A percentile compares a stretch with the other conserved stretches of the same genome.
Conservation (phyloP, 2,329 filamentous ascomycete genomes). For the Pseudocercospora macadamiae region DNA sequence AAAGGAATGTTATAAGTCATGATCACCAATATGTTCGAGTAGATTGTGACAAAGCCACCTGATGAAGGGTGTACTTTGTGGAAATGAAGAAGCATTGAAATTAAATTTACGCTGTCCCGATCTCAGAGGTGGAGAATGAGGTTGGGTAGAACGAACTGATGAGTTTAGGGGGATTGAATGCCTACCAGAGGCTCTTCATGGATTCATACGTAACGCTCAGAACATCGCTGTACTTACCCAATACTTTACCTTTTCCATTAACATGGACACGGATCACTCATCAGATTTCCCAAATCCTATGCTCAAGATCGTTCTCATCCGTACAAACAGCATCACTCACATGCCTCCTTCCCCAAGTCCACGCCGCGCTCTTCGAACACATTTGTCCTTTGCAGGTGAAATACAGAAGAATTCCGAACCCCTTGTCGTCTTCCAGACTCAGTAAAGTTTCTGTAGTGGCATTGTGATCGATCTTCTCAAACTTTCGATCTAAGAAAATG, state of each 20-base stretch:
- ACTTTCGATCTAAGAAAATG: slow-evolving; percentile 12
- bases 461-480: background rate
- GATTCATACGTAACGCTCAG: background rate
- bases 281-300: background rate
- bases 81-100: background rate
- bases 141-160: background rate
- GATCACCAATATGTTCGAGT: slow-evolving; percentile 3
- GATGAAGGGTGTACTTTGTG: background rate
- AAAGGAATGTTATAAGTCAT: background rate
- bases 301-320: background rate
- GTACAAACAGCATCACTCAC: background rate
- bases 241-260: background rate
- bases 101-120: background rate
- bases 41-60: slow-evolving; percentile 5
- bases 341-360: background rate
- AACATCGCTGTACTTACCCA: background rate
- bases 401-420: slow-evolving; percentile 20
- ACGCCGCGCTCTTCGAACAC: background rate
- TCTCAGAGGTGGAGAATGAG: background rate
- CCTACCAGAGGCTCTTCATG: slow-evolving; percentile 5
- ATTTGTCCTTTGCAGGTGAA: slow-evolving; percentile 11
- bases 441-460: slow-evolving; percentile 7
- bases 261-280: background rate
- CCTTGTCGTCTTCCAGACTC: slow-evolving; percentile 8
- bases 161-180: background rate